Evolutionary conservation across 305 asterid species (phyloP).

Genomic region (Ajuga reptans): DNA sequence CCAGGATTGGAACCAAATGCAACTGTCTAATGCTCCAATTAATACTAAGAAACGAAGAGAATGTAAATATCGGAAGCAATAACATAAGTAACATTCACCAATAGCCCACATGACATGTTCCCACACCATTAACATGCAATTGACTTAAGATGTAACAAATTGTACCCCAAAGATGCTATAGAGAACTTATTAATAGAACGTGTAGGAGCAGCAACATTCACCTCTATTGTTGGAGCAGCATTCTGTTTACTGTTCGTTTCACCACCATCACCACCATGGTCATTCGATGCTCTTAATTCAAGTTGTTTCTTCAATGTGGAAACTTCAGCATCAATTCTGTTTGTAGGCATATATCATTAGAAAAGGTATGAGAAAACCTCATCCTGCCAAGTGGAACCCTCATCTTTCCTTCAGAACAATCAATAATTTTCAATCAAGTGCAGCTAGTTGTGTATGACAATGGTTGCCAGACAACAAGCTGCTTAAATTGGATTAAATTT

Average conservation of each 20-base stretch:
- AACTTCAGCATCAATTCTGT: slow-evolving; percentile 84
- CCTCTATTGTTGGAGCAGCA: slow-evolving; percentile 56
- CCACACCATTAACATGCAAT: slow-evolving; percentile 3
- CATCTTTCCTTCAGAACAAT: background rate
- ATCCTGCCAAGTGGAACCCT: slow-evolving; percentile 6
- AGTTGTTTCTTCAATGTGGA: slow-evolving; percentile 60
- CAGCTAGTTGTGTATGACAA: background rate
- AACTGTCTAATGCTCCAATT: background rate
- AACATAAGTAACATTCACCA: background rate
- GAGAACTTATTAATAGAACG: background rate
- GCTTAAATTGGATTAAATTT: background rate
- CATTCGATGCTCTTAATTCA: slow-evolving; percentile 43
- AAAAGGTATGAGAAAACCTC: slow-evolving; percentile 10
- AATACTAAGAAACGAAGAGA: background rate
- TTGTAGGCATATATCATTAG: slow-evolving; percentile 21
- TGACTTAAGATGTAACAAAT: slow-evolving; percentile 4
- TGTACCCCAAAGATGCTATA: background rate
- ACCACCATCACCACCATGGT: slow-evolving; percentile 32
- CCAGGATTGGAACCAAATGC: background rate
- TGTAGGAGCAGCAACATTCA: slow-evolving; percentile 26
- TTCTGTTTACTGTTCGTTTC: slow-evolving; percentile 35
- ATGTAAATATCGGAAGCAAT: background rate
- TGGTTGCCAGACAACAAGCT: slow-evolving; percentile 1
- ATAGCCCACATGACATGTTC: slow-evolving; percentile 8
- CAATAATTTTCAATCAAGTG: background rate